Percentiles rank a stretch among this genome's conserved stretches.
Conservation (phyloP, 169 alveolate species). For the Plasmodium coatneyi region DNA sequence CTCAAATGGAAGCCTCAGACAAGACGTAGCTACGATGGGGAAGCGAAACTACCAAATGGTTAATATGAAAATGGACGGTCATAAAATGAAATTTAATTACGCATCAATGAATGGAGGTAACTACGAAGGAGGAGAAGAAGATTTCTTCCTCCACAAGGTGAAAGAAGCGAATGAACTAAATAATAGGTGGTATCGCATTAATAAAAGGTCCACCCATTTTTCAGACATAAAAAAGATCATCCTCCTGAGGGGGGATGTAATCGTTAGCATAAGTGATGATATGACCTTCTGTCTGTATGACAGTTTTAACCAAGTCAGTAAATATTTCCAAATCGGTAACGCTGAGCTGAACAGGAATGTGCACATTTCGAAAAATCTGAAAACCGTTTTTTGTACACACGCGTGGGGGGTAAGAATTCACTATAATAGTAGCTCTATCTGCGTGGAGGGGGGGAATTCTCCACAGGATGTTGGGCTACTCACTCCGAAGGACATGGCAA, state of each 20-base stretch:
- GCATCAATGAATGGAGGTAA: neutral
- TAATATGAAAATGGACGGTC: neutral
- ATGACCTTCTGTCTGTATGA: constrained; percentile 21
- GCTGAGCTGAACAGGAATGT: neutral
- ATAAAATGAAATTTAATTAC: neutral
- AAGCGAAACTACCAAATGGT: neutral
- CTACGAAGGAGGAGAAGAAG: neutral
- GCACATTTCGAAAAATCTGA: neutral
- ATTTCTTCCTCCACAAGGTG: constrained; percentile 4
- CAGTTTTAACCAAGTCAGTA: neutral
- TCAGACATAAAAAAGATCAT: constrained; percentile 43
- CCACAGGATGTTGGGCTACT: neutral
- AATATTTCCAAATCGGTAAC: neutral
- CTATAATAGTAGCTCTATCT: neutral
- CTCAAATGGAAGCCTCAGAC: neutral
- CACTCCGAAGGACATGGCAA: neutral
- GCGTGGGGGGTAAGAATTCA: constrained; percentile 13
- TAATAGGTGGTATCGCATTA: constrained; percentile 17
- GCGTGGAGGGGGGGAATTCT: neutral
- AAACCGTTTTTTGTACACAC: constrained; percentile 20
- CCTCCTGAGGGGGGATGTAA: neutral
- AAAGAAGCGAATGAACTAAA: constrained; percentile 3
- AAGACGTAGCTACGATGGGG: neutral
- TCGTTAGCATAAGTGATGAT: constrained; percentile 55
- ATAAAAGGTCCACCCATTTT: constrained; percentile 21